A percentile compares a stretch with the other conserved stretches of the same genome.
These are phyloP conservation scores for Macroventuria anomochaeta DNA, from an alignment of 2,329 filamentous ascomycete genomes.

Conservation along the genomic window DNA sequence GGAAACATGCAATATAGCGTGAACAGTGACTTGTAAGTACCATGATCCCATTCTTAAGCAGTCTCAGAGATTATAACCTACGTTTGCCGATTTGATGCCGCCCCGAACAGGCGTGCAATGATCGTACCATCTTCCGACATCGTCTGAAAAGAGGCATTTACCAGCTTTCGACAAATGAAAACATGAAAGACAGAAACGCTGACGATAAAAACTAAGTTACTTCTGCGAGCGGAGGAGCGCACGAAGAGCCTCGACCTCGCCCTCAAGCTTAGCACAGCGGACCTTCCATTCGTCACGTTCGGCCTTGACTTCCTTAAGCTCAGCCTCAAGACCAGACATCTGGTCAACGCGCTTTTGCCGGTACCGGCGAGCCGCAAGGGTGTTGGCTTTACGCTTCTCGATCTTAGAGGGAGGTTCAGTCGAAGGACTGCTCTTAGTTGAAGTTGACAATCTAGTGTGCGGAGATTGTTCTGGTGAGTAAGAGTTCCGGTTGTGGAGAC, in stretches of 20 bases:
- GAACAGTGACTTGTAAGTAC: slow-evolving; percentile 12
- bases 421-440: slow-evolving; percentile 30
- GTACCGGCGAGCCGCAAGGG: slow-evolving; percentile 73
- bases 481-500: slow-evolving; percentile 30
- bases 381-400: slow-evolving; percentile 70
- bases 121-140: slow-evolving; percentile 39
- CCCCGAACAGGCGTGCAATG: slow-evolving; percentile 28
- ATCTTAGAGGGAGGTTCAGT: slow-evolving; percentile 35
- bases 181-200: slow-evolving; percentile 17
- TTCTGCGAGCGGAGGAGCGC: slow-evolving; percentile 55
- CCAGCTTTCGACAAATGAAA: slow-evolving; percentile 4
- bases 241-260: slow-evolving; percentile 67
- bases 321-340: slow-evolving; percentile 66
- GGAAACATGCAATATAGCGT: background rate
- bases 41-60: background rate
- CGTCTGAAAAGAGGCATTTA: slow-evolving; percentile 32
- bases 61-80: slow-evolving; percentile 32
- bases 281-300: slow-evolving; percentile 70
- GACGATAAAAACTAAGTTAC: slow-evolving; percentile 23
- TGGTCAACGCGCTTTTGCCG: slow-evolving; percentile 74
- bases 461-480: slow-evolving; percentile 36
- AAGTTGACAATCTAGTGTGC: slow-evolving; percentile 31
- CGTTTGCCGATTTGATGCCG: slow-evolving; percentile 43
- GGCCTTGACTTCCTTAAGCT: slow-evolving; percentile 63
- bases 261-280: slow-evolving; percentile 68